Base-by-base conservation (phyloP, 345 rosid genomes). In the Acer yangbiense region DNA sequence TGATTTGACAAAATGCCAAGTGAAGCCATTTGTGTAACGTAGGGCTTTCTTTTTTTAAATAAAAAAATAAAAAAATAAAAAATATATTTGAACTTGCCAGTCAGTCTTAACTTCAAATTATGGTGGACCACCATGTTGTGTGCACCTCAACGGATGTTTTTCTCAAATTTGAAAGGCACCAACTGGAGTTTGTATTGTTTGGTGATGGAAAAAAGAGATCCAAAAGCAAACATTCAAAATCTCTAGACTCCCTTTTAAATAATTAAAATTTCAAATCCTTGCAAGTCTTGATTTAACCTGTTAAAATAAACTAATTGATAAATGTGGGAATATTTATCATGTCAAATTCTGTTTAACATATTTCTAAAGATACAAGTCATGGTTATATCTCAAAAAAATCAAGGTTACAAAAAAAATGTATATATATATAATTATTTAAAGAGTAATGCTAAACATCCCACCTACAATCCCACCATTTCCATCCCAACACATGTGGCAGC, bases 11-110 rank as follows among this genome's bases (percentile, higher is more conserved):
- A n/a, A 58, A 58, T 58, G 63, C 1, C 6, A 35, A 4, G 23
- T 39, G 50, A 67, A 14, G 20, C 50, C 13, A 39, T 67, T 60
- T 60, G 65, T 65, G 77, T 65, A 39, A 62, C 71, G 77, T 74
- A 65, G 71, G 43, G 50, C 9, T 11, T 7, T 60, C 9, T 44
- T 0, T 27, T 27, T 27, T n/a, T n/a, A n/a, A n/a, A n/a, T n/a
- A n/a, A n/a, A n/a, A n/a, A 27, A 27, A 27, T 1, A 27, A 0
- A 29, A 29, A 29, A 29, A 32, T 0, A 32, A 32, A 32, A 32
- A 9, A 63, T 62, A 62, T 44, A 16, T 21, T 62, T 6, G 46
- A 48, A 0, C 11, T 0, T 35, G 39, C 39, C 39, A 7, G 62
- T n/a, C 44, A 52, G 54, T 4, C 10, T 46, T 6, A 20, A 60